Evolutionary conservation across 2,329 filamentous ascomycete species (phyloP), one percentile per base, ranked within the genome.

Genomic region (Epichloe typhina): DNA sequence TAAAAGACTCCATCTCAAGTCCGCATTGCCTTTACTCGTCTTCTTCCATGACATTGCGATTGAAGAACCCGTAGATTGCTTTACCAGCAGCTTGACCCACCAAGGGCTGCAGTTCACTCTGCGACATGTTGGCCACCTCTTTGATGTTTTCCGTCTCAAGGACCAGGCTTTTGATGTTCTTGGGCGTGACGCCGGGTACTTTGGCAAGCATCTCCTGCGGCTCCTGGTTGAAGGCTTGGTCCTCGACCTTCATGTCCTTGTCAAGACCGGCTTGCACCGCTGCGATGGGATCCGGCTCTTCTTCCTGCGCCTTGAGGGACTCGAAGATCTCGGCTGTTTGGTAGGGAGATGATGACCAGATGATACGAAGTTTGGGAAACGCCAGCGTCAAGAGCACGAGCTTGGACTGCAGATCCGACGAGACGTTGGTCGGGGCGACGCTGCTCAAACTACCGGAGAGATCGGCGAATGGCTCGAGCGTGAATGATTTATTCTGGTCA

Each of bases 321-420:
- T 90, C 84, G 64, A 98, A 97, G 55, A 98, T 97, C 70, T 97
- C 90, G 1, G 93, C 93, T 0, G 93, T 97, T 66, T 98, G 90
- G 63, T 95, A 95, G 0, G 93, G 91, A 11, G 84, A 89, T 8
- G 81, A 87, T 8, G 86, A 93, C 93, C 93, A 98, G 59, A 98
- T 88, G 58, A 98, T 86, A 56, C 88, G 84, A 46, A 98, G 76
- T 21, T 81, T 81, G 0, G 93, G 93, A 60, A 97, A 98, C 0
- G 91, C 87, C 5, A 98, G 78, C 0, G 90, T 96, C 19, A 98
- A 77, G 43, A 97, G 80, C 12, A 96, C 93, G 44, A 98, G 75
- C 67, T 96, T 93, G 55, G 85, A 84, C 65, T 98, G 93, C 35
- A 96, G 74, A 62, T 96, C 93, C 37, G 84, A 84, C 8, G 70